Percentiles rank a stretch among this genome's conserved stretches.
Conservation (phyloP, 192 early-diverging fungal genomes). For the Polychytrium aggregatum region DNA sequence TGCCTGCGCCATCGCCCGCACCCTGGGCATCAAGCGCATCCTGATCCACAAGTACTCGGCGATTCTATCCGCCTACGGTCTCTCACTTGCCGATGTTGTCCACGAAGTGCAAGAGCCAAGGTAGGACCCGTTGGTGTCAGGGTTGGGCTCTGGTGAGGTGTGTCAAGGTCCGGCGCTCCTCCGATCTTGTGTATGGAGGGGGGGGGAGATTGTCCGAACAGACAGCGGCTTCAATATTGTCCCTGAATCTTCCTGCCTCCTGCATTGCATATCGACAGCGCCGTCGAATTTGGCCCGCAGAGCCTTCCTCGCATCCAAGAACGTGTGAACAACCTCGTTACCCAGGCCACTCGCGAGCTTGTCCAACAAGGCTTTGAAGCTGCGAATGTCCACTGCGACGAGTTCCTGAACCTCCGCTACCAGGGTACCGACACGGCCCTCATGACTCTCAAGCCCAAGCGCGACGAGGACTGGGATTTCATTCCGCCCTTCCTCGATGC, state of each 20-base stretch:
- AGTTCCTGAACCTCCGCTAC: conserved; percentile 83
- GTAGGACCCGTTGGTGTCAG: conserved; percentile 1
- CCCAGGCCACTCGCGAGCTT: conserved; percentile 39
- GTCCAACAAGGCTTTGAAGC: conserved; percentile 57
- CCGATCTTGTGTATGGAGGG: too few relatives aligned
- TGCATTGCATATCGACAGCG: too few relatives aligned
- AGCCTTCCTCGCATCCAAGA: conserved; percentile 30
- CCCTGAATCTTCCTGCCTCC: too few relatives aligned
- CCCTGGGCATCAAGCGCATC: conserved; percentile 73
- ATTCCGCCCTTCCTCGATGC: conserved; percentile 50
- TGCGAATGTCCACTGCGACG: conserved; percentile 40
- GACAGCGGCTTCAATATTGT: too few relatives aligned
- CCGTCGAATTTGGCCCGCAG: neutral
- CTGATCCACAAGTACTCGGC: conserved; percentile 82
- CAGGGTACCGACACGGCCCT: conserved; percentile 85
- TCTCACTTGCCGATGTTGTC: conserved; percentile 81
- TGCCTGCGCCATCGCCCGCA: conserved; percentile 83
- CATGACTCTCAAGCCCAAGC: conserved; percentile 67
- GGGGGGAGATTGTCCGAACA: too few relatives aligned
- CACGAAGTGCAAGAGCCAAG: conserved; percentile 83
- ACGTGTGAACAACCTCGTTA: conserved; percentile 39
- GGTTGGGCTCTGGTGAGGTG: too few relatives aligned
- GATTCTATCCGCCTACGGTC: conserved; percentile 89
- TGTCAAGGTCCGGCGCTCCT: too few relatives aligned
- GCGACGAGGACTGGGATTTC: conserved; percentile 52